Conservation (phyloP, 805 yeast genomes). For the Pichia nakasei region DNA sequence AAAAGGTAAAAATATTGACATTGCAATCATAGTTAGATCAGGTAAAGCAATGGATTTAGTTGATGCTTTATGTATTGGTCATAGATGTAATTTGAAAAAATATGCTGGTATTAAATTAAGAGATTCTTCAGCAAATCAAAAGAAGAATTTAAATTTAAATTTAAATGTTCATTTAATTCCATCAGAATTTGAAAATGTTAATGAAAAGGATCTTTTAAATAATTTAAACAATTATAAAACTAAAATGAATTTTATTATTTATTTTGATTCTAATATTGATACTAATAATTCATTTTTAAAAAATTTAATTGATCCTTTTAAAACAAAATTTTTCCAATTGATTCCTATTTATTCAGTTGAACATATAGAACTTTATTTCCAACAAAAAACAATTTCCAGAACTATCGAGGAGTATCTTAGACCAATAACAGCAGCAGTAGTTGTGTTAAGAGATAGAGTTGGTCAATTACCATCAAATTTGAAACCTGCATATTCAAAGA, state of each 20-base stretch:
- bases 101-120: conserved; percentile 57
- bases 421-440: conserved; percentile 71
- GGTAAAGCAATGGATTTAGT: conserved; percentile 63
- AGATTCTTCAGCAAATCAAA: conserved; percentile 27
- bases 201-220: conserved; percentile 9
- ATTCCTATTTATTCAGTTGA: conserved; percentile 78
- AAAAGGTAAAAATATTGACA: conserved; percentile 28
- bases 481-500: conserved; percentile 62
- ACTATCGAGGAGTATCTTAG: conserved; percentile 34
- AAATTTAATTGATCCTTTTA: conserved; percentile 9
- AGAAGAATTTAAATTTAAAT: conserved; percentile 14
- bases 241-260: conserved; percentile 22
- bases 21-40: conserved; percentile 64
- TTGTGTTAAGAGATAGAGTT: conserved; percentile 69
- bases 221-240: conserved; percentile 4
- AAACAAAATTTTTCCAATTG: conserved; percentile 45
- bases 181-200: conserved; percentile 20
- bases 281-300: conserved; percentile 14
- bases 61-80: conserved; percentile 63
- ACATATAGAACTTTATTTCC: conserved; percentile 57
- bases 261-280: conserved; percentile 26
- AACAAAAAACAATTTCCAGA: conserved; percentile 23
- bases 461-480: conserved; percentile 78
- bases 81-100: conserved; percentile 45
- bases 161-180: conserved; percentile 35